Percentiles rank a stretch among this genome's conserved stretches.
Evolutionary conservation across 306 rosid species (phyloP).

Genomic region (Lablab purpureus): DNA sequence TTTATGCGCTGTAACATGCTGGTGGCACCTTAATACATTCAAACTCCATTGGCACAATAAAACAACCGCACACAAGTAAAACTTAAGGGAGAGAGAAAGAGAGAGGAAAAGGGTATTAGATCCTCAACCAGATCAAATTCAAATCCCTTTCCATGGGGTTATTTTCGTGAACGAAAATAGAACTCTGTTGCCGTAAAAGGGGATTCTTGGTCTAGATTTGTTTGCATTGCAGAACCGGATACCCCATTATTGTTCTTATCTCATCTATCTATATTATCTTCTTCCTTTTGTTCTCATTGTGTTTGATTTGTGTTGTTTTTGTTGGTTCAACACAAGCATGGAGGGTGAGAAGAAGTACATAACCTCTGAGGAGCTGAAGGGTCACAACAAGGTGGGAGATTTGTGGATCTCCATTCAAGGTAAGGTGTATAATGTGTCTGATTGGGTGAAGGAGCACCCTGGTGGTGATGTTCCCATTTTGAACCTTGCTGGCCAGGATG

Average conservation of each 20-base stretch:
- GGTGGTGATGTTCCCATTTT: conserved; percentile 61
- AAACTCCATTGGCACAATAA: not conserved
- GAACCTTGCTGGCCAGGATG: conserved; percentile 72
- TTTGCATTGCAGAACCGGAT: conserved; percentile 33
- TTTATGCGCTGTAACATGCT: conserved; percentile 2
- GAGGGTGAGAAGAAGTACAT: conserved; percentile 54
- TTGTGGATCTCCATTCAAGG: conserved; percentile 81
- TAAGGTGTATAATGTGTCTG: conserved; percentile 61
- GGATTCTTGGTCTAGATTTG: not conserved
- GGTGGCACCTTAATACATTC: not conserved
- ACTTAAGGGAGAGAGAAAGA: not conserved
- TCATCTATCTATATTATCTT: not conserved
- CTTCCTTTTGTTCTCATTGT: not conserved
- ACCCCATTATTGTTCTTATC: conserved; percentile 8
- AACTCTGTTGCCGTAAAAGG: not conserved
- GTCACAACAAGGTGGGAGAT: conserved; percentile 61
- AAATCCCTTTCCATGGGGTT: conserved; percentile 3
- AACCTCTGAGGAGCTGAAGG: conserved; percentile 53
- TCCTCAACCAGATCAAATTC: conserved; percentile 11
- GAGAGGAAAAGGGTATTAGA: conserved; percentile 18
- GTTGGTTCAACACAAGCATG: conserved; percentile 5
- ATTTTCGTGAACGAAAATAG: not conserved
- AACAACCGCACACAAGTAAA: not conserved
- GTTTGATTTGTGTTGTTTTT: not conserved
- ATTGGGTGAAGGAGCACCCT: conserved; percentile 67